These are phyloP conservation scores for Knoxdaviesia capensis DNA, from an alignment of 2,329 filamentous ascomycete genomes.

Conservation along the genomic window DNA sequence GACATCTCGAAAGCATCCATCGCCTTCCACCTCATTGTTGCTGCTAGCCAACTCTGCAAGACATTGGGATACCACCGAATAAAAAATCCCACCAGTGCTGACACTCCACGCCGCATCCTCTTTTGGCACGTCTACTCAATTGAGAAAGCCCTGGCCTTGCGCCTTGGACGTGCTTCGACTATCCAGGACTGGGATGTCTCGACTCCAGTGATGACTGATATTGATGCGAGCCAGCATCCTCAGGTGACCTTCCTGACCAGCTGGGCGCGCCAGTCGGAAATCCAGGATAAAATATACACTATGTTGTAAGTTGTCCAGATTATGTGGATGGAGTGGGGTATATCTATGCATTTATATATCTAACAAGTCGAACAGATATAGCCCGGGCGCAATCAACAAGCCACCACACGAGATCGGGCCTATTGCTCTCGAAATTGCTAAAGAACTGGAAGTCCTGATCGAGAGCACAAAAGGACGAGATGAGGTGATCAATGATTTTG, in stretches of 20 bases:
- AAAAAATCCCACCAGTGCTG: background rate
- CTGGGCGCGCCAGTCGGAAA: conserved; percentile 33
- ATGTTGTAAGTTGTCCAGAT: conserved; percentile 13
- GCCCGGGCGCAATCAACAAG: too few relatives aligned
- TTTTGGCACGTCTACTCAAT: conserved; percentile 34
- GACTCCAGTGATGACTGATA: conserved; percentile 20
- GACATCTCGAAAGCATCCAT: conserved; percentile 41
- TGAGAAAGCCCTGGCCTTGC: conserved; percentile 36
- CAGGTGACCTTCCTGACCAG: conserved; percentile 21
- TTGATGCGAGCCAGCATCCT: conserved; percentile 18
- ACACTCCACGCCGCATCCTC: conserved; percentile 11
- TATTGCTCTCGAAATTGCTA: too few relatives aligned
- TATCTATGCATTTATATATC: too few relatives aligned
- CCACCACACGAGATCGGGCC: too few relatives aligned
- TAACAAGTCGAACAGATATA: too few relatives aligned
- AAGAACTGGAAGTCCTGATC: too few relatives aligned
- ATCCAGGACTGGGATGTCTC: conserved; percentile 41
- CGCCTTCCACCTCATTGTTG: conserved; percentile 40
- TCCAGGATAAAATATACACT: conserved; percentile 40
- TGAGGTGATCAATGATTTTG: too few relatives aligned
- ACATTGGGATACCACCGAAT: conserved; percentile 38
- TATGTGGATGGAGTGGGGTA: too few relatives aligned
- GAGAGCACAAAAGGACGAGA: too few relatives aligned
- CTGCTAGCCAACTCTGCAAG: conserved; percentile 39
- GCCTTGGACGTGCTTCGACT: conserved; percentile 34